Conservation (phyloP, 2,329 filamentous ascomycete genomes). For the Cladorrhinum sp. region DNA sequence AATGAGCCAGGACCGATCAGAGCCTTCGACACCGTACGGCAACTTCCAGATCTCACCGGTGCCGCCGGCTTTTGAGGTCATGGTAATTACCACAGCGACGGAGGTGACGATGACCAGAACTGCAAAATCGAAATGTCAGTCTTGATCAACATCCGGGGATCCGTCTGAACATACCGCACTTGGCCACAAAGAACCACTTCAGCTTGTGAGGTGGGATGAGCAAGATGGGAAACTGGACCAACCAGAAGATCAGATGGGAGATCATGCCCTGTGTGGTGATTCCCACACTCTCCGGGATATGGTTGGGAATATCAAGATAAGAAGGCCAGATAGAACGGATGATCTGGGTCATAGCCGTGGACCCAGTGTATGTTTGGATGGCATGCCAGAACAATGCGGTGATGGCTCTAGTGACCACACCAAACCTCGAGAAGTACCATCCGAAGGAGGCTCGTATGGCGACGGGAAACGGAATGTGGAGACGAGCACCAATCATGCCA, state of each 20-base stretch:
- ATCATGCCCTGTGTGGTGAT: conserved; percentile 34
- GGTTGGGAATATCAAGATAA: conserved; percentile 40
- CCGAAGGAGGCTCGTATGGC: conserved; percentile 34
- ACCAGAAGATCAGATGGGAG: conserved; percentile 28
- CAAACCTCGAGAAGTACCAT: conserved; percentile 30
- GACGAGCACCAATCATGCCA: conserved; percentile 24
- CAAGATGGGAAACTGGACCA: conserved; percentile 26
- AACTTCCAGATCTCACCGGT: conserved; percentile 28
- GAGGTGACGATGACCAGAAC: conserved; percentile 24
- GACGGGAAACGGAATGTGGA: conserved; percentile 34
- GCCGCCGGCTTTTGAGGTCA: conserved; percentile 27
- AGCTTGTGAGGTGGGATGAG: conserved; percentile 25
- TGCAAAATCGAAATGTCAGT: background rate
- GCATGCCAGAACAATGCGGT: conserved; percentile 35
- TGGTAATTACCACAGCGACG: conserved; percentile 24
- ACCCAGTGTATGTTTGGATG: conserved; percentile 35
- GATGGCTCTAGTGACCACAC: conserved; percentile 32
- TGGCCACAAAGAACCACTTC: conserved; percentile 26
- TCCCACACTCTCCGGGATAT: conserved; percentile 37
- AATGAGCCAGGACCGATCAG: conserved; percentile 27
- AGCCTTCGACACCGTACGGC: conserved; percentile 24
- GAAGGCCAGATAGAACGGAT: conserved; percentile 41
- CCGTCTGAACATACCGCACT: conserved; percentile 19
- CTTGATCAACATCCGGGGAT: conserved; percentile 3
- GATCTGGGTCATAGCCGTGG: conserved; percentile 32